phyloP scores from a whole-genome alignment of 1,139 yeast species.

The Kodamaea derodonti region DNA sequence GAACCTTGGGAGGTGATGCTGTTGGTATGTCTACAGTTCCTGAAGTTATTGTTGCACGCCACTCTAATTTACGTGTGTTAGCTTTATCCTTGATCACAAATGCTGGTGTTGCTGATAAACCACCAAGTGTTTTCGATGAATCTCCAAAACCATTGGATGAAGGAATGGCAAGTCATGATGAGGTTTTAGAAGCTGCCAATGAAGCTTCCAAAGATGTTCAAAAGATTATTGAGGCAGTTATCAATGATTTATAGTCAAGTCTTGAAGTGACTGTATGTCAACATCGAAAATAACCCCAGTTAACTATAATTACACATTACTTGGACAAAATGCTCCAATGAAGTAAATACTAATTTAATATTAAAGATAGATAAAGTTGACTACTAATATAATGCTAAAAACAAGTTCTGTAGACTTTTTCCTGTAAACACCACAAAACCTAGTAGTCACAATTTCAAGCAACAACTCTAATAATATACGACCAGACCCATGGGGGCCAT shows the following conservation, averaged over 20 bases:
- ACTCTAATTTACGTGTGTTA: constrained; percentile 73
- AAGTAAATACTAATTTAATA: too few relatives aligned
- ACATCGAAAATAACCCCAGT: not conserved
- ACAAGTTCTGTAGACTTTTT: too few relatives aligned
- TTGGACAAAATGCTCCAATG: too few relatives aligned
- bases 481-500: too few relatives aligned
- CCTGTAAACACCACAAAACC: too few relatives aligned
- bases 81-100: constrained; percentile 88
- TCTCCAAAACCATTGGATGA: constrained; percentile 53
- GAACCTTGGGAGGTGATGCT: constrained; percentile 79
- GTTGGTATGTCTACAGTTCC: constrained; percentile 99
- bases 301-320: not conserved
- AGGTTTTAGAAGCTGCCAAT: constrained; percentile 80
- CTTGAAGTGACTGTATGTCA: too few relatives aligned
- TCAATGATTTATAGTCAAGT: constrained; percentile 37
- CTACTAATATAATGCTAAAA: too few relatives aligned
- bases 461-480: too few relatives aligned
- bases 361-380: too few relatives aligned
- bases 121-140: constrained; percentile 66
- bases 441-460: too few relatives aligned
- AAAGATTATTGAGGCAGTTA: constrained; percentile 59
- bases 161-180: constrained; percentile 87
- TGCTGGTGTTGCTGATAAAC: constrained; percentile 69
- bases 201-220: constrained; percentile 81
- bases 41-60: constrained; percentile 90